phyloP scores from a whole-genome alignment of 2,329 filamentous ascomycete species.

The Trichoderma lentiforme region DNA sequence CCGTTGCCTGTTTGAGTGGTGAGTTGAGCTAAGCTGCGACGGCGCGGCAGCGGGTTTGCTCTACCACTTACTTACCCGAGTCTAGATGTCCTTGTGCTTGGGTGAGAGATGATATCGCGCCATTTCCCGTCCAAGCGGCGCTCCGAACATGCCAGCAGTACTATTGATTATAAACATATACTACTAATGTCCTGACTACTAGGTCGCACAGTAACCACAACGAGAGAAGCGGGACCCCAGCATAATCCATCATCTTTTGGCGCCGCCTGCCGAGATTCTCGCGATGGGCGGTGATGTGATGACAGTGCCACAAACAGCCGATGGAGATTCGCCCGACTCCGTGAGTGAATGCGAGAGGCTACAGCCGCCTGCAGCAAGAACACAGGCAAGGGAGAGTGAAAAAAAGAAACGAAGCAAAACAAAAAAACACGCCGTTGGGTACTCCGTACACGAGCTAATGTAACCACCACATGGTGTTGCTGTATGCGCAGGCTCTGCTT shows the following conservation, averaged over 20 bases:
- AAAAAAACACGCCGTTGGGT: neutral
- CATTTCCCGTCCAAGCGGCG: constrained; percentile 3
- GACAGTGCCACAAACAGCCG: constrained; percentile 6
- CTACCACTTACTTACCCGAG: neutral
- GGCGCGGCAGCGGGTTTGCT: neutral
- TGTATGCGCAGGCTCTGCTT: neutral
- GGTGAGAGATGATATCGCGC: neutral
- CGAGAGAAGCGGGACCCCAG: neutral
- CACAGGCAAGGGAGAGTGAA: neutral
- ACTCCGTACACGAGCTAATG: neutral
- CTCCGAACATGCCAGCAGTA: neutral
- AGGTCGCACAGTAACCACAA: neutral
- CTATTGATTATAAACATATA: neutral
- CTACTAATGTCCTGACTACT: neutral
- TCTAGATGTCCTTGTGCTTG: neutral
- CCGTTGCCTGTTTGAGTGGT: constrained; percentile 8
- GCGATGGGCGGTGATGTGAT: neutral
- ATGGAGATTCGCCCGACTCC: neutral
- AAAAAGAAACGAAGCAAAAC: neutral
- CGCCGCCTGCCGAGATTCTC: neutral
- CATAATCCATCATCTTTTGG: neutral
- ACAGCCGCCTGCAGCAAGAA: neutral
- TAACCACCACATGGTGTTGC: neutral
- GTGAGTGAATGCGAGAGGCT: neutral
- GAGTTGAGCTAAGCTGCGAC: neutral